These are phyloP conservation scores for Lagerstroemia speciosa DNA, from an alignment of 345 rosid genomes.

Conservation along the genomic window DNA sequence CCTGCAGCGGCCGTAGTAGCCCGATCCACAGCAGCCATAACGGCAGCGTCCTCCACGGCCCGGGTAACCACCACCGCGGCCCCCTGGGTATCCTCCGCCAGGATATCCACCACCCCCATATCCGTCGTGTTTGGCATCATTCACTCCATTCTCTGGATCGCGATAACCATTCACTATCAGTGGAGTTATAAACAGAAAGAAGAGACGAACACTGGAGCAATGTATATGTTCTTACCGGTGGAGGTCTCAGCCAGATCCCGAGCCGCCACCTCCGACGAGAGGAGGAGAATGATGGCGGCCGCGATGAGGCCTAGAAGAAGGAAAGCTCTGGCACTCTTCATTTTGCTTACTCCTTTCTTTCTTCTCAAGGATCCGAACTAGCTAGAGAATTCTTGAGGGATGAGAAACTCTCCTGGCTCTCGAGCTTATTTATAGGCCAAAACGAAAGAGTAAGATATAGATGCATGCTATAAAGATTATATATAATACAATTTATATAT, in stretches of 20 bases:
- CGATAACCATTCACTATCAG: no score
- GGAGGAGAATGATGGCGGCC: not conserved
- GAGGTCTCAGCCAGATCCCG: not conserved
- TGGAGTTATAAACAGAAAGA: no score
- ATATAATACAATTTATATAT: no score
- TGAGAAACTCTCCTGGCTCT: not conserved
- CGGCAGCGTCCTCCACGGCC: not conserved
- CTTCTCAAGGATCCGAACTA: not conserved
- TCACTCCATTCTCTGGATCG: no score
- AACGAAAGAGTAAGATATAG: no score
- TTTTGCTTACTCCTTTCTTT: not conserved
- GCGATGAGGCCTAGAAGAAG: not conserved
- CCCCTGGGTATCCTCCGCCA: no score
- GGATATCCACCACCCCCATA: not conserved
- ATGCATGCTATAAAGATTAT: no score
- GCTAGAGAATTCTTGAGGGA: not conserved
- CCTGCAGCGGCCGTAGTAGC: not conserved
- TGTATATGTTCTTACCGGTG: no score
- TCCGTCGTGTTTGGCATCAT: not conserved
- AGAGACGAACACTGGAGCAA: no score
- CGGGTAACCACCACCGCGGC: not conserved
- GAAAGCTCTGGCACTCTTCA: not conserved
- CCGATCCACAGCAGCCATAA: not conserved
- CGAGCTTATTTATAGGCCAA: conserved; percentile 4
- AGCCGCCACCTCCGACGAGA: conserved; percentile 4